Base-by-base conservation (phyloP, 2,329 filamentous ascomycete genomes). In the Aspergillus sclerotialis region DNA sequence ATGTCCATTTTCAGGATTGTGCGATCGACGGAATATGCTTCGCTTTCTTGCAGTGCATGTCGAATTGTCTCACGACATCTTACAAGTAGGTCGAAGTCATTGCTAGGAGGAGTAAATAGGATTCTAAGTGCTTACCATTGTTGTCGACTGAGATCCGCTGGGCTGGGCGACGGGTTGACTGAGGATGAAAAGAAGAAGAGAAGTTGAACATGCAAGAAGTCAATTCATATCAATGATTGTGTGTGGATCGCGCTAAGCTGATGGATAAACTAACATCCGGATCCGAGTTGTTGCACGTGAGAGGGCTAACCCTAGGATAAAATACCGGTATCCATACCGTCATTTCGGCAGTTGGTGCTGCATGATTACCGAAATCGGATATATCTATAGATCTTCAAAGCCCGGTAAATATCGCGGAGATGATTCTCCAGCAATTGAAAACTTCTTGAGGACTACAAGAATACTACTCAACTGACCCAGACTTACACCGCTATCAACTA, bases 71-170 rank as follows among this genome's bases (percentile, higher is more conserved):
- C 50, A 62, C 58, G 46, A 56, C 56, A 56, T 59, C 48, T 60
- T 53, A 48, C 52, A 58, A 55, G 55, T n/a, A n/a, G n/a, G n/a
- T n/a, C n/a, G n/a, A n/a, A n/a, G n/a, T n/a, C n/a, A n/a, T n/a
- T n/a, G n/a, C n/a, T n/a, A 16, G 41, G 42, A 40, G 48, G 35
- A 46, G 45, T 31, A 37, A 60, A 56, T 61, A 62, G 64, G 66
- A 56, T 63, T 53, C 68, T 50, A 65, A 49, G 49, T 68, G 69
- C 76, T 79, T 78, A 80, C 76, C 75, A 79, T 79, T 65, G 61
- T 69, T 64, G 67, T 68, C 68, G 64, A 67, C 63, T 64, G 66
- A 61, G 63, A 65, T 69, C 67, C 65, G 66, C 62, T 62, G 60
- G 58, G 65, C 60, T 67, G 63, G 55, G 60, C 59, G 61, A 60